These are phyloP conservation scores for Rhododendron ferrugineum DNA, from an alignment of 148 eudicot species.

Conservation along the genomic window DNA sequence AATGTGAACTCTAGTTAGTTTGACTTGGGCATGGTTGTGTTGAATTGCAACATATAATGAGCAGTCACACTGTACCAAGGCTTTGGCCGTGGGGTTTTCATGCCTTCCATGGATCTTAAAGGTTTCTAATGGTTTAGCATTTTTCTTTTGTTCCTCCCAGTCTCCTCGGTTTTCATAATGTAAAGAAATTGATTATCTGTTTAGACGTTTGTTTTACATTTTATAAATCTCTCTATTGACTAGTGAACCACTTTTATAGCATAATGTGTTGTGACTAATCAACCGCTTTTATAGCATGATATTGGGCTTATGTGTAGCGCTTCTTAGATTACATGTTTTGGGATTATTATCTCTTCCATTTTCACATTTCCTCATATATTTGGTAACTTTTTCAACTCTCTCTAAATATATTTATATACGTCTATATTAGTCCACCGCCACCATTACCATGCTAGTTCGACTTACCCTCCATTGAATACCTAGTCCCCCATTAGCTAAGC, in stretches of 20 bases:
- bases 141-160: neutral
- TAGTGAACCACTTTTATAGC: too few relatives aligned
- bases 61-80: neutral
- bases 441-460: neutral
- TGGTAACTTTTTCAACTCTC: neutral
- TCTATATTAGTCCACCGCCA: neutral
- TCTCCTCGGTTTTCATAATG: neutral
- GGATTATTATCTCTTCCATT: neutral
- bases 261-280: too few relatives aligned
- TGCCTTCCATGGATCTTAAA: neutral
- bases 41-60: neutral
- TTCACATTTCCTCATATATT: neutral
- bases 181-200: neutral
- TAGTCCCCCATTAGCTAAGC: neutral
- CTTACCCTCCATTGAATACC: neutral
- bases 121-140: neutral
- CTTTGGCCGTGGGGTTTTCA: neutral
- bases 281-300: too few relatives aligned
- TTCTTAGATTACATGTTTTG: neutral
- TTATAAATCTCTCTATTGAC: too few relatives aligned
- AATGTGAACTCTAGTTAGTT: neutral
- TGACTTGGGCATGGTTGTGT: neutral
- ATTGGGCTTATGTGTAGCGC: neutral
- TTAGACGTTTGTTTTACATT: neutral
- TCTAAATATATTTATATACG: too few relatives aligned